phyloP scores from a whole-genome alignment of 768 basidiomycete species.

The Naganishia randhawae region DNA sequence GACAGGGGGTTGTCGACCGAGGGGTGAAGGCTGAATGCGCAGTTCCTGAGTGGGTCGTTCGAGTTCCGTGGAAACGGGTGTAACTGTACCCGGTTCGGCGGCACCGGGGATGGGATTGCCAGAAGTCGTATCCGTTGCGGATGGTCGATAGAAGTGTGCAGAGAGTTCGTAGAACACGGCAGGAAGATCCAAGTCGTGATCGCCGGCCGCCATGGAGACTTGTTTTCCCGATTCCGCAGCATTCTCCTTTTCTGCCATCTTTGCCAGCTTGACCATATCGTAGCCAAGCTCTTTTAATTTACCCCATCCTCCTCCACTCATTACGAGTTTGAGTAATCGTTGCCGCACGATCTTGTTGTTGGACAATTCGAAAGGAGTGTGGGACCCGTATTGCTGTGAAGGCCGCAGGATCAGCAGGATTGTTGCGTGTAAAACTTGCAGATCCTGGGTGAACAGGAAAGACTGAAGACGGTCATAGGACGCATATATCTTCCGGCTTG shows the following conservation, averaged over 20 bases:
- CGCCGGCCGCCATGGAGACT: not conserved
- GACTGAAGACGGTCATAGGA: slow-evolving; percentile 93
- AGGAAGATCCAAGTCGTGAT: slow-evolving; percentile 23
- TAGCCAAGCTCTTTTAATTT: slow-evolving; percentile 33
- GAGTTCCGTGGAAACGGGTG: slow-evolving; percentile 25
- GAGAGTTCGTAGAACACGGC: slow-evolving; percentile 28
- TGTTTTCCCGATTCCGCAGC: slow-evolving; percentile 31
- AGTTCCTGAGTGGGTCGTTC: slow-evolving; percentile 27
- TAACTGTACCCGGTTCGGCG: not conserved
- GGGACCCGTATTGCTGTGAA: slow-evolving; percentile 87
- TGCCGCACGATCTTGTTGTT: slow-evolving; percentile 61
- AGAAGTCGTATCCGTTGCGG: not conserved
- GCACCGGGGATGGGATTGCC: not conserved
- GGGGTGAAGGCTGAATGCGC: slow-evolving; percentile 5
- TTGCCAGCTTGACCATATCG: slow-evolving; percentile 32
- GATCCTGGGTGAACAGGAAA: slow-evolving; percentile 79
- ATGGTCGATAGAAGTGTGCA: slow-evolving; percentile 34
- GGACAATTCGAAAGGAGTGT: slow-evolving; percentile 75
- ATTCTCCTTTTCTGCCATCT: slow-evolving; percentile 29
- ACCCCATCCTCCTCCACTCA: slow-evolving; percentile 60
- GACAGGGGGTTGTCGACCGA: not conserved
- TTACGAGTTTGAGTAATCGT: slow-evolving; percentile 75
- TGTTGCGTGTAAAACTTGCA: slow-evolving; percentile 78
- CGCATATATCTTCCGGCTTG: slow-evolving; percentile 90
- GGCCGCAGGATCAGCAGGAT: slow-evolving; percentile 85